Percentiles rank a stretch among this genome's conserved stretches.
These are phyloP conservation scores for Microstegium vimineum DNA, from an alignment of 176 grass and related monocot species.

Conservation along the genomic window DNA sequence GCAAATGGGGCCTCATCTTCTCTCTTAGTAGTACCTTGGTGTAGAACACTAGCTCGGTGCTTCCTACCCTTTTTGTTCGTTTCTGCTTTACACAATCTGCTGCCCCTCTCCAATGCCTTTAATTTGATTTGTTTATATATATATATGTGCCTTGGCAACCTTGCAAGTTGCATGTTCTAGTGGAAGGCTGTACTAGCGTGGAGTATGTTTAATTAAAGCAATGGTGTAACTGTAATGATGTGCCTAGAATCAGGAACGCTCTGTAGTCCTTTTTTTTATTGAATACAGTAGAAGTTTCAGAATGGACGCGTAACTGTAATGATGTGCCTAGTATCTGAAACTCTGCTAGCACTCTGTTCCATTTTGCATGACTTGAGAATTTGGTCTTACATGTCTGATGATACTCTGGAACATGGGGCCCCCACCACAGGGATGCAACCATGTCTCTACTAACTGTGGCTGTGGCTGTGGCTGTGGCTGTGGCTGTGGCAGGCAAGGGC, in stretches of 20 bases:
- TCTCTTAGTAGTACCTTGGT: not conserved
- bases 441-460: constrained; percentile 31
- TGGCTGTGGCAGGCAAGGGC: not conserved
- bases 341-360: not conserved
- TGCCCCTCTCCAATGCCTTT: not conserved
- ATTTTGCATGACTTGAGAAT: not conserved
- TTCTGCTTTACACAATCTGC: constrained; percentile 39
- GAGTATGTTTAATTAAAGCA: constrained; percentile 6
- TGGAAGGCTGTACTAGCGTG: not conserved
- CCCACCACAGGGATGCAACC: not conserved
- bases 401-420: not conserved
- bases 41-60: not conserved
- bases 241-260: not conserved
- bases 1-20: too few relatives aligned
- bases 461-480: too few relatives aligned
- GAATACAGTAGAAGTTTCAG: constrained; percentile 26
- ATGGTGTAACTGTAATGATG: not conserved
- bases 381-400: not conserved
- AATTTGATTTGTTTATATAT: constrained; percentile 29
- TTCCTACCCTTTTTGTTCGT: constrained; percentile 33
- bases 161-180: not conserved
- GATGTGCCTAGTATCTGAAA: too few relatives aligned
- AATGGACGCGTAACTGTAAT: not conserved
- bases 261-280: not conserved
- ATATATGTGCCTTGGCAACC: not conserved